phyloP scores from a whole-genome alignment of 441 rosid species.

The Jatropha podagrica region DNA sequence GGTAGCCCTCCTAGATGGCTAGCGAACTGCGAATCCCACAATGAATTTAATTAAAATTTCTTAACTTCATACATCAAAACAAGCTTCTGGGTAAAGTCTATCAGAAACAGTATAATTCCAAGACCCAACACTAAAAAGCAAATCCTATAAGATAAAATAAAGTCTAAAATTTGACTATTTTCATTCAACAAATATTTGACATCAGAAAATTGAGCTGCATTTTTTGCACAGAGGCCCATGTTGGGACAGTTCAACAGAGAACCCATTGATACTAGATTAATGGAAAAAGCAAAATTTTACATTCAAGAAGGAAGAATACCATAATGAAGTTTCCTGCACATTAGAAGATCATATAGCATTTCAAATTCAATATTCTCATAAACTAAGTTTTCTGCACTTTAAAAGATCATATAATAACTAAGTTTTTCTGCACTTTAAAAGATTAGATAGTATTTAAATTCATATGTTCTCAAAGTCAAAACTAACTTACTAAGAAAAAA shows the following conservation, averaged over 20 bases:
- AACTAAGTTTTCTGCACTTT: too few relatives aligned
- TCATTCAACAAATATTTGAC: not conserved
- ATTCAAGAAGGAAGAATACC: not conserved
- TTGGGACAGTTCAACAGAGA: not conserved
- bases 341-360: not conserved
- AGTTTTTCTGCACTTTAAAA: too few relatives aligned
- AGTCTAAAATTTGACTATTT: not conserved
- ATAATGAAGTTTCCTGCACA: not conserved
- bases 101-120: not conserved
- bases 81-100: not conserved
- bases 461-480: too few relatives aligned
- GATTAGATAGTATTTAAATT: too few relatives aligned
- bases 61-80: not conserved
- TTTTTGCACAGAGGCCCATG: not conserved
- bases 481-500: too few relatives aligned
- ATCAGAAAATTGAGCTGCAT: not conserved
- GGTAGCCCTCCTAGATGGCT: not conserved
- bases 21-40: not conserved
- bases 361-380: not conserved
- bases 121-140: not conserved
- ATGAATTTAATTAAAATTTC: not conserved
- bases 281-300: too few relatives aligned
- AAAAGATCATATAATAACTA: too few relatives aligned
- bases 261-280: too few relatives aligned
- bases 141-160: not conserved